Evolutionary conservation across 257 asterid genomes (phyloP).

Genomic region (Capsicum rhomboideum): DNA sequence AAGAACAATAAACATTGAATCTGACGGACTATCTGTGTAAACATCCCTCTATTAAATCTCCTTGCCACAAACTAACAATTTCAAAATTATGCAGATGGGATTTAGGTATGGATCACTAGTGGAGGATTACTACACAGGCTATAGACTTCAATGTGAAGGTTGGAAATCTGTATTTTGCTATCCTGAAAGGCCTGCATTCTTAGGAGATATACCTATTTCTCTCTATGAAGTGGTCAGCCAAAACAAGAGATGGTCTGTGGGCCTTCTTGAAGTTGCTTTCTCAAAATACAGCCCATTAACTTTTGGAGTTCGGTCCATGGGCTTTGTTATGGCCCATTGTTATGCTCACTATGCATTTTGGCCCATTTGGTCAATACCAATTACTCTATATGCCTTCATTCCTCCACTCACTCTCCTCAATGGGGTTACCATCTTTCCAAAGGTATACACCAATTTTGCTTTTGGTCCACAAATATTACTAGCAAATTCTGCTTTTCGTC

Average conservation of each 20-base stretch:
- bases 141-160: constrained; percentile 58
- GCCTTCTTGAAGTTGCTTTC: constrained; percentile 62
- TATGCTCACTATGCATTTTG: constrained; percentile 58
- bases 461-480: not conserved
- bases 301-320: constrained; percentile 37
- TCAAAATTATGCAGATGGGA: constrained; percentile 39
- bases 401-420: constrained; percentile 54
- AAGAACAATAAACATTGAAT: too few species aligned
- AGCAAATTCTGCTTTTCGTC: too few species aligned
- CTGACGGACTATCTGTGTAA: too few species aligned
- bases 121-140: constrained; percentile 71
- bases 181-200: constrained; percentile 66
- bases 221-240: constrained; percentile 49
- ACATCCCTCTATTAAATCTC: not conserved
- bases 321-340: constrained; percentile 42
- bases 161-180: constrained; percentile 60
- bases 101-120: constrained; percentile 69
- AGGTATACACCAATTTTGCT: constrained; percentile 24
- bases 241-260: constrained; percentile 59
- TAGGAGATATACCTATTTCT: constrained; percentile 56
- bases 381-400: constrained; percentile 45
- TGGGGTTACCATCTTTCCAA: constrained; percentile 46
- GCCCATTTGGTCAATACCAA: constrained; percentile 57
- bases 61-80: not conserved
- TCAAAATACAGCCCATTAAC: constrained; percentile 48